Base-by-base conservation (phyloP, 2,329 filamentous ascomycete genomes). In the Alternaria ethzedia region DNA sequence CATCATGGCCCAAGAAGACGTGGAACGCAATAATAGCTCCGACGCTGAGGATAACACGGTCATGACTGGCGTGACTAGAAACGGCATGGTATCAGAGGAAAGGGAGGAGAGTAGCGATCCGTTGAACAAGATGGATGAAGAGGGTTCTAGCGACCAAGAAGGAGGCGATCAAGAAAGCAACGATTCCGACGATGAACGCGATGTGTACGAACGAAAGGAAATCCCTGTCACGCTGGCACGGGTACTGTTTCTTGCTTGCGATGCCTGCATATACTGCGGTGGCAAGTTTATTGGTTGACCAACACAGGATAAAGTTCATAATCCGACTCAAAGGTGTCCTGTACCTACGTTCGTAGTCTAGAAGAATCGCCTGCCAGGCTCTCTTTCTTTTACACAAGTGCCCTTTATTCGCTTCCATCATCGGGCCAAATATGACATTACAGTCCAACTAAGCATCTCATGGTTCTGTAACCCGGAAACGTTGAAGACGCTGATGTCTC, bases 261-360 rank as follows among this genome's bases (percentile, higher is more conserved):
- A 80, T 70, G 74, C 70, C 32, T 80, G 78, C 55, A 70, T 79
- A 17, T 80, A 79, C 60, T 80, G 78, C 57, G 78, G 78, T 2
- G 77, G 78, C 3, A 80, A 79, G 36, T 80, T 74, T 50, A 61
- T 73, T 4, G 76, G 73, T 26, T 77, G 36, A 71, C n/a, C 8
- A 13, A 32, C 3, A n/a, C 17, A 21, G 17, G 5, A 23, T 12
- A 6, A 12, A 23, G 6, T 6, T n/a, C 28, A 51, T 3, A 6
- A 17, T 10, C 49, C 3, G 20, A 20, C 49, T 8, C 15, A 15
- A 51, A 10, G 6, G 28, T 9, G 10, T 15, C 15, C 1, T 25
- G 21, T 10, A 47, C 21, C 8, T 25, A 11, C 23, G 21, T 47
- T 47, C 21, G 21, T 25, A 25, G 44, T 47, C 23, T 2, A 21